Percentiles rank a stretch among this genome's conserved stretches.
phyloP scores from a whole-genome alignment of 2,329 filamentous ascomycete genomes.

The Colletotrichum zoysiae region DNA sequence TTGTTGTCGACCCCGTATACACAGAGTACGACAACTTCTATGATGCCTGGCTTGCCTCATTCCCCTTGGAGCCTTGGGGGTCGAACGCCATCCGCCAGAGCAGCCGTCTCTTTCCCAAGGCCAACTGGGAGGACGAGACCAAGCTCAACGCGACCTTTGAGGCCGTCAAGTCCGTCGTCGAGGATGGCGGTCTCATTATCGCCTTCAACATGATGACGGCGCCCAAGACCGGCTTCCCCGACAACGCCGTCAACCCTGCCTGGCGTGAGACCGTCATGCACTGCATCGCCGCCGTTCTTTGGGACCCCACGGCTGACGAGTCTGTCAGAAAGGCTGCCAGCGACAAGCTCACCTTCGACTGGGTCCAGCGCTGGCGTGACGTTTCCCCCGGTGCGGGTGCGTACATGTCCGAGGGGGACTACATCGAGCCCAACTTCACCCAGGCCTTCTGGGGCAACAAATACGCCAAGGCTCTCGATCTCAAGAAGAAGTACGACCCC shows the following conservation, averaged over 20 bases:
- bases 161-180: slow-evolving; percentile 45
- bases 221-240: slow-evolving; percentile 44
- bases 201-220: slow-evolving; percentile 49
- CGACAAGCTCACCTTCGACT: slow-evolving; percentile 45
- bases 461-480: slow-evolving; percentile 35
- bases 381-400: slow-evolving; percentile 43
- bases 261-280: slow-evolving; percentile 59
- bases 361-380: slow-evolving; percentile 53
- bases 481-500: slow-evolving; percentile 43
- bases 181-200: slow-evolving; percentile 47
- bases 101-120: slow-evolving; percentile 52
- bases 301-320: slow-evolving; percentile 51
- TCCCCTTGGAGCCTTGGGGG: slow-evolving; percentile 46
- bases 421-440: slow-evolving; percentile 42
- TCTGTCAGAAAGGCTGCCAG: slow-evolving; percentile 49
- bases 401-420: slow-evolving; percentile 46
- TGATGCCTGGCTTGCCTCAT: slow-evolving; percentile 47
- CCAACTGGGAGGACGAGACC: slow-evolving; percentile 48
- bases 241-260: slow-evolving; percentile 61
- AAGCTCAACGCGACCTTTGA: slow-evolving; percentile 49
- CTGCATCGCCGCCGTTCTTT: slow-evolving; percentile 47
- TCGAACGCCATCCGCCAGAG: slow-evolving; percentile 45
- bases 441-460: slow-evolving; percentile 44
- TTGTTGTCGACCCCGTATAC: slow-evolving; percentile 47
- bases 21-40: slow-evolving; percentile 46